Conservation (phyloP, 2,329 filamentous ascomycete genomes). For the Cylindrodendrum hubeiense region DNA sequence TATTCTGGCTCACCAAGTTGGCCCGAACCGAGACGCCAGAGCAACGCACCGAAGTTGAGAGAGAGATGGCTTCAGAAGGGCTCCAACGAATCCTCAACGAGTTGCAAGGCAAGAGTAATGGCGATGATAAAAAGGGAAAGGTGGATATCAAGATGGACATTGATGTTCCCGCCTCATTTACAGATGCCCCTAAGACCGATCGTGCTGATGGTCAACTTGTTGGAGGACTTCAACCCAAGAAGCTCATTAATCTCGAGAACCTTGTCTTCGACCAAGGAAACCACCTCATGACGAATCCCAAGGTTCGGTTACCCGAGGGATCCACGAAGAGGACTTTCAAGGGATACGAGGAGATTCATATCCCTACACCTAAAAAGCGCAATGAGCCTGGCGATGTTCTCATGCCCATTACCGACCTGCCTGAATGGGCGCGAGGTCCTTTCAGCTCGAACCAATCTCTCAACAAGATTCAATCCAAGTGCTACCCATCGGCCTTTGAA, state of each 20-base stretch:
- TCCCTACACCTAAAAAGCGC: conserved; percentile 91
- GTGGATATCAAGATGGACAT: conserved; percentile 97
- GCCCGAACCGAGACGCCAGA: conserved; percentile 85
- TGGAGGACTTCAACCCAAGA: conserved; percentile 87
- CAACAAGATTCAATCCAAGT: conserved; percentile 96
- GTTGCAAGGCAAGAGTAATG: conserved; percentile 78
- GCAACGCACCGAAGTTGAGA: conserved; percentile 81
- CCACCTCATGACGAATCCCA: conserved; percentile 99
- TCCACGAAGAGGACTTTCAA: conserved; percentile 97
- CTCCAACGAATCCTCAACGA: conserved; percentile 90
- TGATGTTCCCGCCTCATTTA: conserved; percentile 75
- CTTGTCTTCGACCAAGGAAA: conserved; percentile 98
- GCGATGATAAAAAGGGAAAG: conserved; percentile 71
- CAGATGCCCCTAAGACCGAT: conserved; percentile 63
- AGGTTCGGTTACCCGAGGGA: conserved; percentile 91
- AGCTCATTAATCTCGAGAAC: conserved; percentile 93
- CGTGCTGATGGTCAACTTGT: conserved; percentile 76
- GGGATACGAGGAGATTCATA: conserved; percentile 98
- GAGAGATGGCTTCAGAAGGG: conserved; percentile 91
- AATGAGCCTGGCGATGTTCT: conserved; percentile 83
- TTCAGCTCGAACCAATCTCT: conserved; percentile 89
- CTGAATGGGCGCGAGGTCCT: conserved; percentile 89
- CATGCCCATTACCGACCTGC: conserved; percentile 88
- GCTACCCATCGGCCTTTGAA: conserved; percentile 89
- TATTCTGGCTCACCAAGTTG: conserved; percentile 94